Conservation (phyloP, 768 basidiomycete genomes). For the Boletus rex-veris region DNA sequence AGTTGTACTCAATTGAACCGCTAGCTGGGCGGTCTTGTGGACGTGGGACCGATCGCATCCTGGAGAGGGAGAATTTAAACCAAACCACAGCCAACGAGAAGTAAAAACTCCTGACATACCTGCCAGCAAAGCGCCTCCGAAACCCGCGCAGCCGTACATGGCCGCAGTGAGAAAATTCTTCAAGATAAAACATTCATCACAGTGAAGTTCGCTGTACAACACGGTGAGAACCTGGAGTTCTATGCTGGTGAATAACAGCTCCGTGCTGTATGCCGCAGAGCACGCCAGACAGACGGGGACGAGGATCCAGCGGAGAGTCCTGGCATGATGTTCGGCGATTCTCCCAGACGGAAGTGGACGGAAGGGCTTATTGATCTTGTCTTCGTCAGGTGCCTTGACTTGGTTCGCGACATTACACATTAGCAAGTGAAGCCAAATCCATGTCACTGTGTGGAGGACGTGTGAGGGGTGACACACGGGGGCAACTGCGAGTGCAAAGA, state of each 20-base stretch:
- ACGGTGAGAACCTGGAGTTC: slow-evolving; percentile 19
- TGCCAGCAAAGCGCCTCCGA: slow-evolving; percentile 34
- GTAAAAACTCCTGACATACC: slow-evolving; percentile 15
- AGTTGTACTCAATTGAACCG: slow-evolving; percentile 26
- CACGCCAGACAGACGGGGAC: slow-evolving; percentile 30
- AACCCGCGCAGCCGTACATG: slow-evolving; percentile 33
- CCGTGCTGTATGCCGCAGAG: slow-evolving; percentile 29
- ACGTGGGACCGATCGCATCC: slow-evolving; percentile 15
- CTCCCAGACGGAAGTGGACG: slow-evolving; percentile 42
- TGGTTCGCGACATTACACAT: slow-evolving; percentile 41
- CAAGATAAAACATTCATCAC: slow-evolving; percentile 24
- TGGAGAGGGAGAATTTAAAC: neutral
- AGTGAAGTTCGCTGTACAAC: slow-evolving; percentile 35
- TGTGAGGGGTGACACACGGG: slow-evolving; percentile 12
- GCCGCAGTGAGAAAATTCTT: slow-evolving; percentile 32
- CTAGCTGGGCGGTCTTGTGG: slow-evolving; percentile 10
- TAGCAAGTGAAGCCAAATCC: slow-evolving; percentile 44
- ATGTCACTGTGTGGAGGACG: slow-evolving; percentile 27
- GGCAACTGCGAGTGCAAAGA: slow-evolving; percentile 29
- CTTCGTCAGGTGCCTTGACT: slow-evolving; percentile 36
- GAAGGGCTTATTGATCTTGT: slow-evolving; percentile 39
- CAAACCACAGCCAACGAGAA: neutral
- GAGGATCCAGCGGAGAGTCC: slow-evolving; percentile 35
- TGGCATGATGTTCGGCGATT: slow-evolving; percentile 33
- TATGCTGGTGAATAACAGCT: slow-evolving; percentile 30